Evolutionary conservation across 2,329 filamentous ascomycete species (phyloP).

Genomic region (Knufia fluminis): DNA sequence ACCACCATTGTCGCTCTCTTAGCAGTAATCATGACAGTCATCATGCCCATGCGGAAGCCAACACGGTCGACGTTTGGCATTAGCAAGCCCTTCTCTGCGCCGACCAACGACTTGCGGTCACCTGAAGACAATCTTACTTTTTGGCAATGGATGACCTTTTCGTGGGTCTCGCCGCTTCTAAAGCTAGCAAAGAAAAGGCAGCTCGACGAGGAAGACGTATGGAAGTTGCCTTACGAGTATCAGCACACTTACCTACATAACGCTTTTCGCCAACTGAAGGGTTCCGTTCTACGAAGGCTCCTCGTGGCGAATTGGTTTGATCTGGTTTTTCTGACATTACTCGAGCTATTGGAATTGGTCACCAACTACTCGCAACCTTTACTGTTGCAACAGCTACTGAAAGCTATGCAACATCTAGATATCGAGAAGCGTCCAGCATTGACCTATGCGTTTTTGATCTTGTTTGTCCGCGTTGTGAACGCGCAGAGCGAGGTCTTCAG

Average conservation of each 20-base stretch:
- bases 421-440: constrained; percentile 49
- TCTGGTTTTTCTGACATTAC: constrained; percentile 55
- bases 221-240: constrained; percentile 69
- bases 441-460: constrained; percentile 55
- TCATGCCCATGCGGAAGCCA: constrained; percentile 62
- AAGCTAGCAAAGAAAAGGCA: constrained; percentile 53
- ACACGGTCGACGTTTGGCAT: constrained; percentile 47
- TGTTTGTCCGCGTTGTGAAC: constrained; percentile 51
- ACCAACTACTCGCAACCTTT: constrained; percentile 55
- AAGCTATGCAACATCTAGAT: constrained; percentile 50
- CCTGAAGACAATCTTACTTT: constrained; percentile 72
- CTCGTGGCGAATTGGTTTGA: constrained; percentile 71
- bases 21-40: constrained; percentile 47
- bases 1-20: constrained; percentile 10
- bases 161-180: constrained; percentile 72
- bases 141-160: constrained; percentile 77
- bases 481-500: constrained; percentile 59
- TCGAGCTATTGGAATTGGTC: constrained; percentile 56
- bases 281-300: constrained; percentile 61
- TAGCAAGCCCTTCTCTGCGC: constrained; percentile 45
- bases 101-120: constrained; percentile 54
- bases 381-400: constrained; percentile 62
- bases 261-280: constrained; percentile 62
- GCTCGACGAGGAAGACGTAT: constrained; percentile 70
- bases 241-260: constrained; percentile 68